Conservation (phyloP, 257 asterid genomes). For the Solanum clarkiae region DNA sequence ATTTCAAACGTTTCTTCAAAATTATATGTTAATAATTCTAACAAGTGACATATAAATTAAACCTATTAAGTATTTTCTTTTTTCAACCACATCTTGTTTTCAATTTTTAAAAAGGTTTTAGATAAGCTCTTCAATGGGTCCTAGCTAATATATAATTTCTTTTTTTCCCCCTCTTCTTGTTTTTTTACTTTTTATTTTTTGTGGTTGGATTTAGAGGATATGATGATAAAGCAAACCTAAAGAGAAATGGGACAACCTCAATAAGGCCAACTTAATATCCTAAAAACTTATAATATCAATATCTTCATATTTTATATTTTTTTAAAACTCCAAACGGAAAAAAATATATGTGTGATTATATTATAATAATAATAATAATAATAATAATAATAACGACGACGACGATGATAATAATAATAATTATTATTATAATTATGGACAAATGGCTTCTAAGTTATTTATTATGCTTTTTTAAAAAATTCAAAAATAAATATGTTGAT, state of each 20-base stretch:
- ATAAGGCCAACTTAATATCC: slow-evolving; percentile 61
- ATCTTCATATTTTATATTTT: not conserved
- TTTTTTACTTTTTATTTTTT: slow-evolving; percentile 8
- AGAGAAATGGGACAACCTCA: slow-evolving; percentile 62
- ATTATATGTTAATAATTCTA: too few relatives aligned
- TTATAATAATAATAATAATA: too few relatives aligned
- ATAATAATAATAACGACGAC: too few relatives aligned
- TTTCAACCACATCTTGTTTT: not conserved
- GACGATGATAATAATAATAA: too few relatives aligned
- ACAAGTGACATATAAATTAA: not conserved
- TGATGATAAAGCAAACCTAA: slow-evolving; percentile 59
- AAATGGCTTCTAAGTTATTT: not conserved
- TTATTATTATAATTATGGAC: not conserved
- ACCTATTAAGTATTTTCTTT: not conserved
- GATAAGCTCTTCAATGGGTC: not conserved
- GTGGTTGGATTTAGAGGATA: slow-evolving; percentile 64
- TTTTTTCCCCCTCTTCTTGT: not conserved
- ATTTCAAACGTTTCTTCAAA: too few relatives aligned
- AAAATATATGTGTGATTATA: not conserved
- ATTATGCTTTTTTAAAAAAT: not conserved
- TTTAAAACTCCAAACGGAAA: not conserved
- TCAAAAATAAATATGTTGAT: not conserved
- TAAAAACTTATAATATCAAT: slow-evolving; percentile 24
- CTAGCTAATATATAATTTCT: not conserved
- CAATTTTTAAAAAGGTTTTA: not conserved